Evolutionary conservation across 1,139 yeast species (phyloP), one percentile per base, ranked within the genome.

Genomic region (Entelexis paramagnoliae): DNA sequence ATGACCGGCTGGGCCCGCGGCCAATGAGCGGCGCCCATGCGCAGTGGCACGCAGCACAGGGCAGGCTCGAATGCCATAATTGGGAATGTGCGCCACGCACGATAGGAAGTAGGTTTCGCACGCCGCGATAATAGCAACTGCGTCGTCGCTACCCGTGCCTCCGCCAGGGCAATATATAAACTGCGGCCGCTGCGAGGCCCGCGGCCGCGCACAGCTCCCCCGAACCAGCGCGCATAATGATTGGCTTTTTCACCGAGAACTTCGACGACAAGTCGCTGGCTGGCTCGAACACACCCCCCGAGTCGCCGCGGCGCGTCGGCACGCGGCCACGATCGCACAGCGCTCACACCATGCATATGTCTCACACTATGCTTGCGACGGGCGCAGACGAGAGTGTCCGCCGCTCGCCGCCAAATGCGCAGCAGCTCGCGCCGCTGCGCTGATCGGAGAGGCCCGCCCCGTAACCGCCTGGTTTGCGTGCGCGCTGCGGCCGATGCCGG

Each of bases 201-300:
- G 7, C 32, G 13, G 32, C 32, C 20, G 20, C 24, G 38, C 38
- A 17, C 8, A 13, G 7, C 39, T 20, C 39, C 19, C 14, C 19
- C 19, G n/a, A n/a, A n/a, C 10, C 35, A 16, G 10, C 35, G 4
- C 19, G 16, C 22, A 5, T 8, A 20, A 53, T 54, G 56, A 42
- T 46, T 8, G 53, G 54, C 19, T 50, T 49, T 19, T 54, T 54
- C 36, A 41, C 43, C 5, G 56, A 54, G 36, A 49, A 54, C 42
- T 53, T 53, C 28, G 46, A 47, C 19, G 19, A 20, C 30, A 51
- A 49, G 38, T 24, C 28, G 4, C 5, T 19, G 17, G 20, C 24
- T 7, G 35, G 11, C 13, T 1, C 46, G 19, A 13, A 11, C 20
- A 22, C 34, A 14, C 2, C 33, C 8, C 26, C 34, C 16, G 46